Conservation (phyloP, 1,139 yeast genomes). For the Taiozyma sp. region DNA sequence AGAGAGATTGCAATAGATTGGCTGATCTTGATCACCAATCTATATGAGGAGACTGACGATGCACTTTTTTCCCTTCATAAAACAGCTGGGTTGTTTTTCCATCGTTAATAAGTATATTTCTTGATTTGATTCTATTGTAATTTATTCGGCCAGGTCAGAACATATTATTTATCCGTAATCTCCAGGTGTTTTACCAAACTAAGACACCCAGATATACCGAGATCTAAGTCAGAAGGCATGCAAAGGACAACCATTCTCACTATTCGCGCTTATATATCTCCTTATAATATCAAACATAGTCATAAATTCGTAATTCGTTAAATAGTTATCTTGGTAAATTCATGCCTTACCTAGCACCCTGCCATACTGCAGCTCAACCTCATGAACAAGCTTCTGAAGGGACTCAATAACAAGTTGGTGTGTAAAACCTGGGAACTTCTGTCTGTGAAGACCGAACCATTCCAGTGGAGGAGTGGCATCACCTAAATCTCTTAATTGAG, state of each 20-base stretch:
- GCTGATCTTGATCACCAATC: background rate
- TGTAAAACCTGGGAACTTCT: slow-evolving; percentile 78
- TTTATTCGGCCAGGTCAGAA: too few relatives aligned
- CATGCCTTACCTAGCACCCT: slow-evolving; percentile 30
- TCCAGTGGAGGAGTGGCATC: slow-evolving; percentile 97
- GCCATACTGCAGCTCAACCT: slow-evolving; percentile 43
- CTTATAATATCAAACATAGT: background rate
- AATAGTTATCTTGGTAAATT: background rate
- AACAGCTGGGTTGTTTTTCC: background rate
- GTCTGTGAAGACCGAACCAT: slow-evolving; percentile 93
- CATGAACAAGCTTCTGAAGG: slow-evolving; percentile 67
- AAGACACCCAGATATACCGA: too few relatives aligned
- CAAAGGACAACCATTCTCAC: too few relatives aligned
- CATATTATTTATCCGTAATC: too few relatives aligned
- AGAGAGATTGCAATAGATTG: slow-evolving; percentile 55
- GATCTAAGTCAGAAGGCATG: too few relatives aligned
- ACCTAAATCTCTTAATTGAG: slow-evolving; percentile 85
- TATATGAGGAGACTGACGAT: background rate
- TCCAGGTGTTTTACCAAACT: too few relatives aligned
- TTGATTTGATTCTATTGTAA: background rate
- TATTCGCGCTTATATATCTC: too few relatives aligned
- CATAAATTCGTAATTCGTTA: background rate
- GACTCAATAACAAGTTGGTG: slow-evolving; percentile 76
- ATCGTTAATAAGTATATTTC: background rate
- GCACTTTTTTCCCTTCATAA: background rate